Conservation (phyloP, 2,329 filamentous ascomycete genomes). For the Exophiala sideris region DNA sequence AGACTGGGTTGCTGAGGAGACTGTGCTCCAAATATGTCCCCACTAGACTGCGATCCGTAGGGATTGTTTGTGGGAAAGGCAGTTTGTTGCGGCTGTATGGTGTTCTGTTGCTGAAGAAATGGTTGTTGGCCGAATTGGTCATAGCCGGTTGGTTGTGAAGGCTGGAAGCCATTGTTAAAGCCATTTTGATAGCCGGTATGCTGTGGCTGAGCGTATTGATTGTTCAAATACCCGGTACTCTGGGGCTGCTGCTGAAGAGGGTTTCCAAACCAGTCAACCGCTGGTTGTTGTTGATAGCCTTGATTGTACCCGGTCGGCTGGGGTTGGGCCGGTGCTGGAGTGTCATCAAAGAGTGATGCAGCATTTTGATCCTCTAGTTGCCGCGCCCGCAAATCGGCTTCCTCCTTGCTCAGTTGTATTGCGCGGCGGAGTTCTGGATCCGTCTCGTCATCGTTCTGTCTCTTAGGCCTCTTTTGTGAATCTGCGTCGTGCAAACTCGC, state of each 20-base stretch:
- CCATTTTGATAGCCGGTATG: constrained; percentile 67
- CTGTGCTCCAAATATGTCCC: constrained; percentile 36
- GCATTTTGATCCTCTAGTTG: constrained; percentile 86
- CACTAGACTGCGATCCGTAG: constrained; percentile 51
- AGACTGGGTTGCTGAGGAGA: constrained; percentile 52
- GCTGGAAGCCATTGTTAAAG: constrained; percentile 67
- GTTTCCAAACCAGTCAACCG: constrained; percentile 97
- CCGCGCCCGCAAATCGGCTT: constrained; percentile 75
- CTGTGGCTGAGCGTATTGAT: constrained; percentile 65
- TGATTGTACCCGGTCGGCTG: constrained; percentile 91
- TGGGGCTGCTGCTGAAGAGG: constrained; percentile 76
- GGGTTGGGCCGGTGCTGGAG: constrained; percentile 61
- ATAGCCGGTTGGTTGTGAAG: constrained; percentile 51
- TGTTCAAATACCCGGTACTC: constrained; percentile 64
- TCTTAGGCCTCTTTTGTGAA: too few species aligned
- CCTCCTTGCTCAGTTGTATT: constrained; percentile 91
- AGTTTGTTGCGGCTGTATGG: constrained; percentile 58
- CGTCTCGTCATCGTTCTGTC: constrained; percentile 58
- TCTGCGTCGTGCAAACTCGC: too few species aligned
- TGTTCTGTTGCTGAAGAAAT: constrained; percentile 49
- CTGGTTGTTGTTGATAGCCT: constrained; percentile 93
- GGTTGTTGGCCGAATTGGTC: constrained; percentile 43
- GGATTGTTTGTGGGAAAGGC: constrained; percentile 57
- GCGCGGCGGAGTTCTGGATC: constrained; percentile 93
- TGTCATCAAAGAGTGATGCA: constrained; percentile 82